Evolutionary conservation across 2,329 filamentous ascomycete genomes (phyloP).

Genomic region (Sarocladium kiliense): DNA sequence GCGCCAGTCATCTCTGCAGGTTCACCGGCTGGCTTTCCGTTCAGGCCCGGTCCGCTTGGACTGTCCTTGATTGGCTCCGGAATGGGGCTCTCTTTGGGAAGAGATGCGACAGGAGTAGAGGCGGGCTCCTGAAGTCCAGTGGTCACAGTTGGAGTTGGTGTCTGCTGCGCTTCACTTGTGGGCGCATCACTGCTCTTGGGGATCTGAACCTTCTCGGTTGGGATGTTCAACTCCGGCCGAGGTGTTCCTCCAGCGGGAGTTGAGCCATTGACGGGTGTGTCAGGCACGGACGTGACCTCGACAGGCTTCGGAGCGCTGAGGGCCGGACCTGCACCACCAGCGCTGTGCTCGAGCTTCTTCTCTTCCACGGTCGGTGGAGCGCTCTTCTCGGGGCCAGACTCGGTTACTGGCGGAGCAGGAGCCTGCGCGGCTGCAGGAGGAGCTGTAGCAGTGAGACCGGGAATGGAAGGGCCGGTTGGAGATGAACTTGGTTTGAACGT

Average conservation of each 20-base stretch:
- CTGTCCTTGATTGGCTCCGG: slow-evolving; percentile 12
- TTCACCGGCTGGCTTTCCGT: slow-evolving; percentile 12
- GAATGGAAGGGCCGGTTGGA: neutral
- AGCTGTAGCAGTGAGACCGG: neutral
- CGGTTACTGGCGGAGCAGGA: neutral
- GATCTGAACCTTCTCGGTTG: slow-evolving; percentile 10
- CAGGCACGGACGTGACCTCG: slow-evolving; percentile 28
- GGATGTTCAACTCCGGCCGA: slow-evolving; percentile 27
- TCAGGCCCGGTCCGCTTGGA: slow-evolving; percentile 13
- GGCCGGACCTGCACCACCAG: slow-evolving; percentile 15
- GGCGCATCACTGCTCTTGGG: neutral
- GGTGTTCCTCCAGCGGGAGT: slow-evolving; percentile 31
- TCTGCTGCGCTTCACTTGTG: neutral
- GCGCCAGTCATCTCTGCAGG: slow-evolving; percentile 7
- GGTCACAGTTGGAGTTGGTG: slow-evolving; percentile 16
- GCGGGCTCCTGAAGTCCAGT: slow-evolving; percentile 19
- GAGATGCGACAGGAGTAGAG: slow-evolving; percentile 16
- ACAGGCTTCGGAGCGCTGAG: slow-evolving; percentile 25
- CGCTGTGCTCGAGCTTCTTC: slow-evolving; percentile 9
- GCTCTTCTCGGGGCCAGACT: neutral
- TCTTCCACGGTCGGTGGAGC: neutral
- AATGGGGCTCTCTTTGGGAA: slow-evolving; percentile 15
- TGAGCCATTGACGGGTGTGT: slow-evolving; percentile 26
- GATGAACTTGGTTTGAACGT: neutral
- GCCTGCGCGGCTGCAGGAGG: neutral